Conservation (phyloP, 495 filamentous ascomycete genomes). For the Tetracladium marchalianum region DNA sequence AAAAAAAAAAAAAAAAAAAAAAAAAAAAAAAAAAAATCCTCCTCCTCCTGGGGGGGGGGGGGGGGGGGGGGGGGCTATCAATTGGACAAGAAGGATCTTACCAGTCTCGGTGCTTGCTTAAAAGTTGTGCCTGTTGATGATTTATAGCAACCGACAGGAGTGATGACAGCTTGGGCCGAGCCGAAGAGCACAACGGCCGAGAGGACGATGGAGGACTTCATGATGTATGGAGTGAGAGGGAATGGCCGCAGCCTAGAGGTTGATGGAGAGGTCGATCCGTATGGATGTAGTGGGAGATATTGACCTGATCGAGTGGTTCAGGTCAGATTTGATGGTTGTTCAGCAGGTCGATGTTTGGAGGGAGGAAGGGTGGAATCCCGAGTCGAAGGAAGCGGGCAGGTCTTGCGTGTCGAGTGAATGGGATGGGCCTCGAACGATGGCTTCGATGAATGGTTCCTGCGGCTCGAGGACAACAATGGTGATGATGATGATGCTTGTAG, state of each 20-base stretch:
- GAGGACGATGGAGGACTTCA: conserved; percentile 14
- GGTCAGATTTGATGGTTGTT: neutral
- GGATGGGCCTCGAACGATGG: neutral
- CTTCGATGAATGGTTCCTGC: neutral
- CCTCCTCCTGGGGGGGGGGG: too few relatives aligned
- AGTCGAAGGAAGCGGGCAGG: neutral
- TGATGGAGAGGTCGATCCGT: conserved; percentile 2
- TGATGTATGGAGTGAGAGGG: conserved; percentile 2
- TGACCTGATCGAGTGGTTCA: neutral
- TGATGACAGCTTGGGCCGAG: conserved; percentile 8
- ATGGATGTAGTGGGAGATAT: neutral
- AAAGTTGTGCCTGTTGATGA: conserved; percentile 21
- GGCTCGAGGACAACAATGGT: too few relatives aligned
- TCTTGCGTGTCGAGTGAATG: conserved; percentile 3
- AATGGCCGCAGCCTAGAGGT: conserved; percentile 12
- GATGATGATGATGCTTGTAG: too few relatives aligned
- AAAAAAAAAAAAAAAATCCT: too few relatives aligned
- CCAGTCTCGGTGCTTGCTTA: too few relatives aligned
- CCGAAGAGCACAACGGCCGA: conserved; percentile 2
- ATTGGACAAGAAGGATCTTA: too few relatives aligned
- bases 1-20: too few relatives aligned
- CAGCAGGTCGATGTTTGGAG: neutral
- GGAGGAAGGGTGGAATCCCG: neutral
- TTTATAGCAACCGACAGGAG: conserved; percentile 32
- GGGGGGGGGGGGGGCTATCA: too few relatives aligned